phyloP scores from a whole-genome alignment of 1,139 yeast genomes.

The Hansenula sp. region DNA sequence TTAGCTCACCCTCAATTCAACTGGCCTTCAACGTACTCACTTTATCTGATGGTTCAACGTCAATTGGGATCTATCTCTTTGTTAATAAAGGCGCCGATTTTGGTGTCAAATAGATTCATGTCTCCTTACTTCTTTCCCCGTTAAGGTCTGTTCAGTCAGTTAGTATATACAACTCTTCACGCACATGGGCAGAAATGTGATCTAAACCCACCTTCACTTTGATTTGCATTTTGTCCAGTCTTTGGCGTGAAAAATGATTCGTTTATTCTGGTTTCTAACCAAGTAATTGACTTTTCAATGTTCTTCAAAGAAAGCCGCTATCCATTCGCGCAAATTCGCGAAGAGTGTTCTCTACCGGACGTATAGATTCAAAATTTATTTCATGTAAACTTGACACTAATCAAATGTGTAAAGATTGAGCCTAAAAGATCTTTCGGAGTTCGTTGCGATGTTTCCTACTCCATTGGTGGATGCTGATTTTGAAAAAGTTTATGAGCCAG shows the following conservation, averaged over 20 bases:
- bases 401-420: too few species aligned
- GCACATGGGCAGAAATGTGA: too few species aligned
- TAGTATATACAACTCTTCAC: slow-evolving; percentile 4
- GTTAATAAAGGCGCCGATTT: slow-evolving; percentile 1
- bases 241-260: background rate
- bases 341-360: too few species aligned
- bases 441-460: slow-evolving; percentile 52
- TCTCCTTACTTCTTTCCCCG: slow-evolving; percentile 64
- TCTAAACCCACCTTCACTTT: slow-evolving; percentile 49
- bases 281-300: background rate
- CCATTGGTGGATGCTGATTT: slow-evolving; percentile 46
- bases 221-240: slow-evolving; percentile 47
- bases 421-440: too few species aligned
- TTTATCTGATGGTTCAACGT: slow-evolving; percentile 71
- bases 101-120: background rate
- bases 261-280: background rate
- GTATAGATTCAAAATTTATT: too few species aligned
- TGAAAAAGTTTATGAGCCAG: slow-evolving; percentile 78
- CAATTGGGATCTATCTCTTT: slow-evolving; percentile 59
- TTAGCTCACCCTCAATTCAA: slow-evolving; percentile 14
- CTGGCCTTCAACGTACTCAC: slow-evolving; percentile 28
- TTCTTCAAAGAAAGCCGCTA: background rate
- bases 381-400: too few species aligned
- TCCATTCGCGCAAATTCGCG: too few species aligned
- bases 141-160: slow-evolving; percentile 44